A percentile compares a stretch with the other conserved stretches of the same genome.
Evolutionary conservation across 805 yeast genomes (phyloP).

Genomic region (Lipomyces anomalus): DNA sequence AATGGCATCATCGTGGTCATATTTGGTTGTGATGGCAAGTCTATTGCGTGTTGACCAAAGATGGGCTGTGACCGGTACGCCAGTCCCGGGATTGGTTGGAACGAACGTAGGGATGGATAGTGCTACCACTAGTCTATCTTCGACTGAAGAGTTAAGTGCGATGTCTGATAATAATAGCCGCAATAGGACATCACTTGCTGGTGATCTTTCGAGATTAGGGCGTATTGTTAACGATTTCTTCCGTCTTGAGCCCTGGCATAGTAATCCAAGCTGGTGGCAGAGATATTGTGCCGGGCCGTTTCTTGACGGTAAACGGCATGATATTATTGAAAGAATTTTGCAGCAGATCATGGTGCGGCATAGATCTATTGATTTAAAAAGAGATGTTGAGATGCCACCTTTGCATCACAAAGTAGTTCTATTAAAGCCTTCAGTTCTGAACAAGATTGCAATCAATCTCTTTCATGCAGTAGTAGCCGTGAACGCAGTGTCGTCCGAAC

Average conservation of each 20-base stretch:
- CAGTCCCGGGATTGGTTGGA: slow-evolving; percentile 63
- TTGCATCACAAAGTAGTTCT: slow-evolving; percentile 54
- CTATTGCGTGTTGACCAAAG: slow-evolving; percentile 51
- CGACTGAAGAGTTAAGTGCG: slow-evolving; percentile 15
- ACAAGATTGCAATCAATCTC: slow-evolving; percentile 54
- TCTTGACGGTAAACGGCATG: slow-evolving; percentile 25
- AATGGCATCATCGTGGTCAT: slow-evolving; percentile 48
- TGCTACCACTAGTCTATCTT: slow-evolving; percentile 37
- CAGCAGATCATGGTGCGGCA: slow-evolving; percentile 53
- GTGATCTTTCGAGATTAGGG: slow-evolving; percentile 53
- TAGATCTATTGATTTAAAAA: slow-evolving; percentile 46
- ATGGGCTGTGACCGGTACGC: slow-evolving; percentile 76
- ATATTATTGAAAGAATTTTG: slow-evolving; percentile 38
- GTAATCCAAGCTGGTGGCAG: slow-evolving; percentile 45
- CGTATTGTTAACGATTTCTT: slow-evolving; percentile 48
- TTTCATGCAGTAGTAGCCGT: slow-evolving; percentile 64
- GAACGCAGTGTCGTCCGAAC: slow-evolving; percentile 67
- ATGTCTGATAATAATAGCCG: slow-evolving; percentile 6
- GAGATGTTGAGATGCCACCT: slow-evolving; percentile 53
- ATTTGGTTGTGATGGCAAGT: slow-evolving; percentile 46
- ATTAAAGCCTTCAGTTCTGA: slow-evolving; percentile 57
- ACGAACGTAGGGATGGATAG: slow-evolving; percentile 34
- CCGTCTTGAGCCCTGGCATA: slow-evolving; percentile 53
- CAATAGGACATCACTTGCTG: slow-evolving; percentile 23
- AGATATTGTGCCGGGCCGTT: slow-evolving; percentile 46